Conservation (phyloP, 2,329 filamentous ascomycete genomes). For the Xylariales sp. region DNA sequence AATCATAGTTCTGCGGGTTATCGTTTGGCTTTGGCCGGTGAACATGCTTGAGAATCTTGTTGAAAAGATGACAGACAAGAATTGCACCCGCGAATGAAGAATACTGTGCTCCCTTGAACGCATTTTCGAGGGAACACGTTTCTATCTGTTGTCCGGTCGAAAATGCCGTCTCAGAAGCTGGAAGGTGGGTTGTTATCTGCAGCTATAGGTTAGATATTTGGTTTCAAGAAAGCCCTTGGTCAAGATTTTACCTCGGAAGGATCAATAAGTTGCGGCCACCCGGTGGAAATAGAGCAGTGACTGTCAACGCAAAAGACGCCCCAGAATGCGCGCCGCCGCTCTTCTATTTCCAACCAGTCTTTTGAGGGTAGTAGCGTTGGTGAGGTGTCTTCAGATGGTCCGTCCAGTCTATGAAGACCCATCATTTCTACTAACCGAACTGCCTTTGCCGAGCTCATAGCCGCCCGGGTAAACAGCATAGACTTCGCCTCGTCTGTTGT, state of each 20-base stretch:
- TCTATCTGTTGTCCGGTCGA: constrained; percentile 58
- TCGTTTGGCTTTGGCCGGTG: constrained; percentile 69
- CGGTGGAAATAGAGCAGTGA: constrained; percentile 83
- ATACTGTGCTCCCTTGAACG: constrained; percentile 58
- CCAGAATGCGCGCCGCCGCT: constrained; percentile 85
- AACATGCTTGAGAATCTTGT: constrained; percentile 74
- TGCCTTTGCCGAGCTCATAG: constrained; percentile 72
- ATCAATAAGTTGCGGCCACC: constrained; percentile 82
- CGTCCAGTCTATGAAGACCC: constrained; percentile 54
- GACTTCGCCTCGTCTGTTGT: constrained; percentile 77
- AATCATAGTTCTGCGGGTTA: constrained; percentile 64
- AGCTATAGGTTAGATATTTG: constrained; percentile 8
- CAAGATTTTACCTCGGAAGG: constrained; percentile 52
- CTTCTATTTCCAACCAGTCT: constrained; percentile 79
- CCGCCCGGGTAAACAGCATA: constrained; percentile 81
- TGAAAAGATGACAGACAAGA: constrained; percentile 74
- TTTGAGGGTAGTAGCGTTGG: constrained; percentile 68
- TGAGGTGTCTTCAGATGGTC: constrained; percentile 37
- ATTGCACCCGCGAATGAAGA: constrained; percentile 70
- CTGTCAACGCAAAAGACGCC: constrained; percentile 76
- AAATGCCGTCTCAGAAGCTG: constrained; percentile 74
- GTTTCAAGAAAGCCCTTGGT: not conserved
- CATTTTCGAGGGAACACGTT: constrained; percentile 59
- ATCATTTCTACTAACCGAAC: constrained; percentile 76
- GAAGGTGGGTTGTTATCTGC: constrained; percentile 75